Conservation (phyloP, 345 rosid genomes). For the Citrus medica region DNA sequence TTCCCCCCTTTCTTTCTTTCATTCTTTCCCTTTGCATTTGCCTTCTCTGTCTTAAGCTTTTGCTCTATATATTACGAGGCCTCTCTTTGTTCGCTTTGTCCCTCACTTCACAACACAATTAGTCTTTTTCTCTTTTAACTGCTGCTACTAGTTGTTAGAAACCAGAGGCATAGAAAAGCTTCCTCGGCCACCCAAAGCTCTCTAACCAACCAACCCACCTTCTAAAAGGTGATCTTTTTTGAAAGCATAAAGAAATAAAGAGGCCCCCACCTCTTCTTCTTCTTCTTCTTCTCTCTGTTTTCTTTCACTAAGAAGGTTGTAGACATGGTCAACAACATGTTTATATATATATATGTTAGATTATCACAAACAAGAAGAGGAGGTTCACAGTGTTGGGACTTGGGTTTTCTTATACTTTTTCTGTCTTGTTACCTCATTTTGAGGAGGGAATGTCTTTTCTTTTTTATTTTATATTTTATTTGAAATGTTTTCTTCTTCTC, state of each 20-base stretch:
- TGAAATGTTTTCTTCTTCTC: slow-evolving; percentile 2
- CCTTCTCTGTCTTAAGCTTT: slow-evolving; percentile 18
- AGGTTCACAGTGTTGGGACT: slow-evolving; percentile 1
- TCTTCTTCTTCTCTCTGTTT: slow-evolving; percentile 11
- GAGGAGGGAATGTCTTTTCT: slow-evolving; percentile 24
- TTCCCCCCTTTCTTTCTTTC: not conserved
- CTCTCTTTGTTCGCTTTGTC: slow-evolving; percentile 42
- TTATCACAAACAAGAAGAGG: not conserved
- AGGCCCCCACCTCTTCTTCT: slow-evolving; percentile 32
- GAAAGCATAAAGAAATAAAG: slow-evolving; percentile 39
- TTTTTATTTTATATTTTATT: not conserved
- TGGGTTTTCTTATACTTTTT: not conserved
- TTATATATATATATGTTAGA: not conserved
- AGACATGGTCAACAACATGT: slow-evolving; percentile 4
- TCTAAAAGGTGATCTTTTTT: slow-evolving; percentile 54
- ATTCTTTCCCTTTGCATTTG: slow-evolving; percentile 8
- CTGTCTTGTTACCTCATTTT: slow-evolving; percentile 15
- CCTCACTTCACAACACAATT: slow-evolving; percentile 29
- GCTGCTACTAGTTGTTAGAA: slow-evolving; percentile 23
- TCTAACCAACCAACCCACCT: slow-evolving; percentile 24
- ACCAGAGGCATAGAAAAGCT: slow-evolving; percentile 13
- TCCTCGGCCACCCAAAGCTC: slow-evolving; percentile 35
- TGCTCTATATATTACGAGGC: slow-evolving; percentile 51
- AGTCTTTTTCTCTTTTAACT: slow-evolving; percentile 9
- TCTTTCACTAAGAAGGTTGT: slow-evolving; percentile 21